A percentile compares a stretch with the other conserved stretches of the same genome.
These are phyloP conservation scores for Spongospora subterranea DNA, from an alignment of 208 protist genomes.

Conservation along the genomic window DNA sequence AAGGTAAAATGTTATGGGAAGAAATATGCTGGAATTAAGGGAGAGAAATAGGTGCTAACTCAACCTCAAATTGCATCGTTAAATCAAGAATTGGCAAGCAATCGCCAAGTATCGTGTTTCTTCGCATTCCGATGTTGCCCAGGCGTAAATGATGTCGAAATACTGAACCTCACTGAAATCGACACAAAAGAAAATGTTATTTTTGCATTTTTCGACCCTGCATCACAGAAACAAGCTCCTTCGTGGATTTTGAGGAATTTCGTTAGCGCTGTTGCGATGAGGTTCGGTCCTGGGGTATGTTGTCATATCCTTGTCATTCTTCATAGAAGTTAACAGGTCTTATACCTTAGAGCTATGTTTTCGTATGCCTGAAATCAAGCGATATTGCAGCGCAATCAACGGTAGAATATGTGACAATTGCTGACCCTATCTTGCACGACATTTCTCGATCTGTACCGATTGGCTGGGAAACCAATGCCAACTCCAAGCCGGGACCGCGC, in stretches of 20 bases:
- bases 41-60: too few relatives aligned
- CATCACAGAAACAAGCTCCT: not conserved
- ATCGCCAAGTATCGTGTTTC: too few relatives aligned
- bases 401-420: not conserved
- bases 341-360: constrained; percentile 29
- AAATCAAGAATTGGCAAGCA: too few relatives aligned
- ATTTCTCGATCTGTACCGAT: constrained; percentile 62
- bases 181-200: not conserved
- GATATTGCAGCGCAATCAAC: not conserved
- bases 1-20: constrained; percentile 46
- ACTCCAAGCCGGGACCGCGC: constrained; percentile 73
- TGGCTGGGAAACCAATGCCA: constrained; percentile 82
- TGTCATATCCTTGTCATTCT: not conserved
- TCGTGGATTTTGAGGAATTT: constrained; percentile 9
- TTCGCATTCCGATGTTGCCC: not conserved
- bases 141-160: not conserved
- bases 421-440: not conserved
- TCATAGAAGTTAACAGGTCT: not conserved
- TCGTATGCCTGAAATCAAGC: not conserved
- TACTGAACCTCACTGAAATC: not conserved
- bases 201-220: not conserved
- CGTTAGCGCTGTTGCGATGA: not conserved
- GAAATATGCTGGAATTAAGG: not conserved
- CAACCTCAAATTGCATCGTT: too few relatives aligned
- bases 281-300: not conserved